Percentiles rank a stretch among this genome's conserved stretches.
These are phyloP conservation scores for Scedosporium minutisporum DNA, from an alignment of 2,329 filamentous ascomycete genomes.

Conservation along the genomic window DNA sequence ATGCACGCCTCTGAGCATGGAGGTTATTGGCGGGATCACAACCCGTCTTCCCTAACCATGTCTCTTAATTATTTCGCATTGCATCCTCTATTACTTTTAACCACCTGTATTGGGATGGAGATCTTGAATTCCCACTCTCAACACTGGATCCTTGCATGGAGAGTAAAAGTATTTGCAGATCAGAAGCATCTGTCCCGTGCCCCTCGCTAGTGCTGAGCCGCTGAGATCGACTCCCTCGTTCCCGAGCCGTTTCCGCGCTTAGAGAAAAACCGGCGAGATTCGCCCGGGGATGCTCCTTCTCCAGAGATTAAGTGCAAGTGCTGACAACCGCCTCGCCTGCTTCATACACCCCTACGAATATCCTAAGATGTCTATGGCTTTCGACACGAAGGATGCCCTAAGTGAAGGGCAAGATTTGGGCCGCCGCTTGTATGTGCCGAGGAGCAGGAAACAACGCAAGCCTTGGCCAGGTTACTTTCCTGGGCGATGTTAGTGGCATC, in stretches of 20 bases:
- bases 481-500: no score
- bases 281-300: not conserved
- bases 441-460: no score
- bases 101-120: not conserved
- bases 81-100: not conserved
- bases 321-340: no score
- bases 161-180: not conserved
- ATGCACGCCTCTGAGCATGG: not conserved
- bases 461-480: no score
- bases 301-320: no score
- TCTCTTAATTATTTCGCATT: not conserved
- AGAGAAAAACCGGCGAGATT: not conserved
- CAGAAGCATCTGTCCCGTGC: not conserved
- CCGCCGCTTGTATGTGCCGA: no score
- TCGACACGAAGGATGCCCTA: no score
- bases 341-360: no score
- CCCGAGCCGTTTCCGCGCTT: not conserved
- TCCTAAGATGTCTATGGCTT: no score
- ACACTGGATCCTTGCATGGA: not conserved
- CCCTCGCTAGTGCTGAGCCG: not conserved
- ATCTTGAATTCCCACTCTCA: not conserved
- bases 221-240: not conserved
- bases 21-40: not conserved
- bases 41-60: not conserved
- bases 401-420: no score